phyloP scores from a whole-genome alignment of 345 rosid genomes.

The Eucalyptus leucophloia region DNA sequence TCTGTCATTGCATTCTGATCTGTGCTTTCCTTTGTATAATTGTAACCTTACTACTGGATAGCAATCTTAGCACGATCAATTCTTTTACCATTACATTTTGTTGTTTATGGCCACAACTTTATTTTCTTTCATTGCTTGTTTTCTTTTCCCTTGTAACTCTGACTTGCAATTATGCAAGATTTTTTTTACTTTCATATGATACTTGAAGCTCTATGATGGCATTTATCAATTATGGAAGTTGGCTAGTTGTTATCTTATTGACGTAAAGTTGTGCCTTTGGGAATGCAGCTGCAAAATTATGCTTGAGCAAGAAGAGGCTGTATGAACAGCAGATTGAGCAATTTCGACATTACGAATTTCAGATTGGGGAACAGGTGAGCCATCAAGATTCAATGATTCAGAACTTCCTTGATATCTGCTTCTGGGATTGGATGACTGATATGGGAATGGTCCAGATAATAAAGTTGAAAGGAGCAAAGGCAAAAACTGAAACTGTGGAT shows the following conservation, averaged over 20 bases:
- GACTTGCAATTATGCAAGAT: too few relatives aligned
- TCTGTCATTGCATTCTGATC: too few relatives aligned
- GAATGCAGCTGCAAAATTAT: constrained; percentile 86
- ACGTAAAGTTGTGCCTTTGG: not conserved
- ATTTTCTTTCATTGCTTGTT: too few relatives aligned
- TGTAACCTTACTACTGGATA: not conserved
- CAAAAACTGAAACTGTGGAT: constrained; percentile 92
- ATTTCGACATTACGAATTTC: constrained; percentile 81
- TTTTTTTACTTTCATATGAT: too few relatives aligned
- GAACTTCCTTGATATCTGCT: not conserved
- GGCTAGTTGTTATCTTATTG: too few relatives aligned
- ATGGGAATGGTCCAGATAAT: constrained; percentile 44
- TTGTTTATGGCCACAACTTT: too few relatives aligned
- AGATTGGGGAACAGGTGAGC: constrained; percentile 78
- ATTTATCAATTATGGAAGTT: too few relatives aligned
- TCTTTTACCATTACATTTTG: too few relatives aligned
- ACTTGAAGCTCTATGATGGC: too few relatives aligned
- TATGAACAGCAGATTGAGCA: constrained; percentile 87
- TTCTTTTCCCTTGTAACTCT: too few relatives aligned
- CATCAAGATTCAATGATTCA: not conserved
- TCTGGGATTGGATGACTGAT: not conserved
- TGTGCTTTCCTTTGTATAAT: too few relatives aligned
- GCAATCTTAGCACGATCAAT: too few relatives aligned
- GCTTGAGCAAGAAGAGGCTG: constrained; percentile 80
- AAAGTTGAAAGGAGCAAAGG: constrained; percentile 86